phyloP scores from a whole-genome alignment of 2,329 filamentous ascomycete genomes.

The Aspergillus carbonarius region DNA sequence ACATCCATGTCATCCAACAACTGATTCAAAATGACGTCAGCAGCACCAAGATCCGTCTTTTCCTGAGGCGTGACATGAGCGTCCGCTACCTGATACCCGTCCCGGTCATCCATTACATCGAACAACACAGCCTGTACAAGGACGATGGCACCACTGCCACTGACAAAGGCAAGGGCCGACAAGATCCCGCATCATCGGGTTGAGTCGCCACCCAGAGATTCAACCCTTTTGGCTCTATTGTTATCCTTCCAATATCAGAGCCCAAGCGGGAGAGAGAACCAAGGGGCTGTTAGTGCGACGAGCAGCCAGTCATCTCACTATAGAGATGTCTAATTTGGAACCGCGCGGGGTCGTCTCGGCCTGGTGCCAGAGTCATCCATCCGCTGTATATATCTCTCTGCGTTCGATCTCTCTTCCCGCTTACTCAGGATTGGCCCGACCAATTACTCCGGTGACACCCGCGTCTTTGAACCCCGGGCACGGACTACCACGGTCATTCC shows the following conservation, averaged over 20 bases:
- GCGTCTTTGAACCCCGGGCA: background rate
- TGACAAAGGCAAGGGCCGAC: slow-evolving; percentile 37
- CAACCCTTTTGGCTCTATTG: background rate
- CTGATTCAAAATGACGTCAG: slow-evolving; percentile 84
- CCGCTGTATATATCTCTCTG: background rate
- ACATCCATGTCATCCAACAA: slow-evolving; percentile 85
- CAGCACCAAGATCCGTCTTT: slow-evolving; percentile 77
- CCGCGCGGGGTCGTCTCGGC: background rate
- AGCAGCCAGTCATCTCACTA: background rate
- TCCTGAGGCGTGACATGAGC: slow-evolving; percentile 76
- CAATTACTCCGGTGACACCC: background rate
- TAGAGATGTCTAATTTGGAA: background rate
- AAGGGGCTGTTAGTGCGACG: background rate
- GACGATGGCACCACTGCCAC: slow-evolving; percentile 44
- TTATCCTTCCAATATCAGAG: background rate
- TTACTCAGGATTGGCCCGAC: background rate
- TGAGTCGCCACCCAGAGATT: slow-evolving; percentile 16
- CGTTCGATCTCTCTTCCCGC: background rate
- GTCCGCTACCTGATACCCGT: slow-evolving; percentile 75
- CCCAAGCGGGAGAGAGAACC: background rate
- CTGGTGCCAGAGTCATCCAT: background rate
- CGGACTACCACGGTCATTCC: background rate
- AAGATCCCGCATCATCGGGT: slow-evolving; percentile 25
- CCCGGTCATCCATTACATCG: slow-evolving; percentile 72
- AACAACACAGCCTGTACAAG: slow-evolving; percentile 64